Evolutionary conservation across 2,329 filamentous ascomycete genomes (phyloP).

Genomic region (Pseudovirgaria hyperparasitica): DNA sequence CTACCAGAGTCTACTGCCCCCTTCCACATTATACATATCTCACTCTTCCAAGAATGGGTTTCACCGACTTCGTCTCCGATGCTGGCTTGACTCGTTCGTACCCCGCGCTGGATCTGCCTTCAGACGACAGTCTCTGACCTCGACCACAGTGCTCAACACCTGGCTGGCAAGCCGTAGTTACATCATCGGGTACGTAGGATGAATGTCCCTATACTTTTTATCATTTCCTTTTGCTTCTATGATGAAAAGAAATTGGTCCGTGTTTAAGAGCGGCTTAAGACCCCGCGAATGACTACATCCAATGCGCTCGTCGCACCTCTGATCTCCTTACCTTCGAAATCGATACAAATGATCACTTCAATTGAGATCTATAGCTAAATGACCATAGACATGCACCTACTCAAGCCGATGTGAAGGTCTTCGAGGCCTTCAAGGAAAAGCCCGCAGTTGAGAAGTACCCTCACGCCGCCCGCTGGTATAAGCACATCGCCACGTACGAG

Average conservation of each 20-base stretch:
- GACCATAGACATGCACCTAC: slow-evolving; percentile 50
- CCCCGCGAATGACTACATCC: slow-evolving; percentile 68
- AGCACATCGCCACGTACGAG: slow-evolving; percentile 90
- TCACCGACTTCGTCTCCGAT: slow-evolving; percentile 55
- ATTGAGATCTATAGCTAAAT: slow-evolving; percentile 13
- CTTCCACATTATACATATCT: slow-evolving; percentile 2
- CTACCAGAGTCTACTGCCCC: slow-evolving; percentile 3
- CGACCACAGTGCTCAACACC: slow-evolving; percentile 49
- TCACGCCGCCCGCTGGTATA: slow-evolving; percentile 94
- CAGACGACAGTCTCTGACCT: slow-evolving; percentile 6
- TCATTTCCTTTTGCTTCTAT: slow-evolving; percentile 18
- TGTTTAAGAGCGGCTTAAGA: slow-evolving; percentile 94
- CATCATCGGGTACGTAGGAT: slow-evolving; percentile 61
- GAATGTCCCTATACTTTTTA: slow-evolving; percentile 13
- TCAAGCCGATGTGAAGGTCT: slow-evolving; percentile 92
- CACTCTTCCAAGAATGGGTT: slow-evolving; percentile 43
- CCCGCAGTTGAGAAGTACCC: slow-evolving; percentile 82
- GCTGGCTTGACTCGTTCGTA: slow-evolving; percentile 48
- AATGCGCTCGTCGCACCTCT: slow-evolving; percentile 70
- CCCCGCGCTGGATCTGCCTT: slow-evolving; percentile 1
- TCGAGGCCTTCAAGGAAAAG: slow-evolving; percentile 69
- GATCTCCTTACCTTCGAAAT: slow-evolving; percentile 29
- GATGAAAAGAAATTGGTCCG: slow-evolving; percentile 88
- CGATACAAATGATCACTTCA: slow-evolving; percentile 2
- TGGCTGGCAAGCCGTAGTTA: slow-evolving; percentile 68